phyloP scores from a whole-genome alignment of 345 rosid species.

The Salix purpurea region DNA sequence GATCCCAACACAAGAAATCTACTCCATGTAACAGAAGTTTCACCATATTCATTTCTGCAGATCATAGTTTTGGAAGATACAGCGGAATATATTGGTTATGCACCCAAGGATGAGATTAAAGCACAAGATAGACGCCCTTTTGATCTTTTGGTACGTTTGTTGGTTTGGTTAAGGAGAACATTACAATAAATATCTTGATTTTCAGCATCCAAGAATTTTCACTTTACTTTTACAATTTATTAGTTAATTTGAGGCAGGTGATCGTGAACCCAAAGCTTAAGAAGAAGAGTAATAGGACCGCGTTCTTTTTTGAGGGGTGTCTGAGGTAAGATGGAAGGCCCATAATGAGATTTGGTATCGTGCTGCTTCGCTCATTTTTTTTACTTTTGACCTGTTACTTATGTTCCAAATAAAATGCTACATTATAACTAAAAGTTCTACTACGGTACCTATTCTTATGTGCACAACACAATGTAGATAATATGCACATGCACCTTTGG shows the following conservation, averaged over 20 bases:
- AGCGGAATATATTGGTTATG: constrained; percentile 68
- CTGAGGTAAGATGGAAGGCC: constrained; percentile 42
- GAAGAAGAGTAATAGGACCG: constrained; percentile 56
- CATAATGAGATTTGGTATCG: not conserved
- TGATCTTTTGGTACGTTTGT: constrained; percentile 67
- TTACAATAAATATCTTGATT: not conserved
- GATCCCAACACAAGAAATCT: not conserved
- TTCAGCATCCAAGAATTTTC: constrained; percentile 15
- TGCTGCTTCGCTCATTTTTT: not conserved
- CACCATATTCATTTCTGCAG: constrained; percentile 31
- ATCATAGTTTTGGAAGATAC: constrained; percentile 91
- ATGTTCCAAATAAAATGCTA: not conserved
- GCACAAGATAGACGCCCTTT: constrained; percentile 73
- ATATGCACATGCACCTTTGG: not conserved
- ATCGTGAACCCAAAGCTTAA: constrained; percentile 75
- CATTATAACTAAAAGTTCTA: not conserved
- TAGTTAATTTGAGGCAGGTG: constrained; percentile 55
- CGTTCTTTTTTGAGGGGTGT: constrained; percentile 83
- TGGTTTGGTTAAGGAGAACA: not conserved
- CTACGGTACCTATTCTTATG: not conserved
- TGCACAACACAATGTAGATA: not conserved
- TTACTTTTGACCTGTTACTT: not conserved
- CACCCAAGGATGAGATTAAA: constrained; percentile 62
- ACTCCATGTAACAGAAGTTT: not conserved
- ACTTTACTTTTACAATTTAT: constrained; percentile 17